Base-by-base conservation (phyloP, 306 rosid genomes). In the Citrullus amarus region DNA sequence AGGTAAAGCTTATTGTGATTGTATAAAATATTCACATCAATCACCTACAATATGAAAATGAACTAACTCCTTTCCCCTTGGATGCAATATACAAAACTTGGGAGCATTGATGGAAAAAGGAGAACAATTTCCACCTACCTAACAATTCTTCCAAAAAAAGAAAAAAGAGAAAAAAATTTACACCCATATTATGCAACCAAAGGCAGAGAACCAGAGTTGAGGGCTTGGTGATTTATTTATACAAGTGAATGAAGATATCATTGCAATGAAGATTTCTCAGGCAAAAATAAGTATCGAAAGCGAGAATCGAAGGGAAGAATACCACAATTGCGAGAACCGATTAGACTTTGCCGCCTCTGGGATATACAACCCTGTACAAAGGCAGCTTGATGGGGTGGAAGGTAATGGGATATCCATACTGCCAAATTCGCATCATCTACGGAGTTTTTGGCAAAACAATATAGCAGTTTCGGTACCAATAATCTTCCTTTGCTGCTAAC, bases 381-480 rank as follows among this genome's bases (percentile, higher is more conserved):
- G 17, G 89, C 81, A 34, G 96, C 91, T 77, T 90, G 96, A 58
- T 69, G 86, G 22, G 92, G 86, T 0, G 91, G 96, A 71, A 90
- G 96, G 83, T 87, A 91, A 76, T 83, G 91, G 6, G 87, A 89
- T 77, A 91, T 89, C 96, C 96, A 91, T 20, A 89, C 89, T 18
- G 90, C 96, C 83, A 91, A 76, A 56, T 86, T 86, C 14, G 90
- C 79, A 77, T 90, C 92, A 74, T 87, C 91, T 72, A 87, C 90
- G 16, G 80, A 84, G 77, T 85, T 82, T 80, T 90, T 91, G 79
- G 93, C 90, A 54, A 87, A 89, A 80, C 89, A 86, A 78, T 91
- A 91, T 71, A 91, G 83, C 89, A 91, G 78, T 87, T 91, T 91
- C 28, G 96, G 93, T 28, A 91, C 89, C 79, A 91, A 54, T 55